phyloP scores from a whole-genome alignment of 2,329 filamentous ascomycete genomes.

The Tothia fuscella region DNA sequence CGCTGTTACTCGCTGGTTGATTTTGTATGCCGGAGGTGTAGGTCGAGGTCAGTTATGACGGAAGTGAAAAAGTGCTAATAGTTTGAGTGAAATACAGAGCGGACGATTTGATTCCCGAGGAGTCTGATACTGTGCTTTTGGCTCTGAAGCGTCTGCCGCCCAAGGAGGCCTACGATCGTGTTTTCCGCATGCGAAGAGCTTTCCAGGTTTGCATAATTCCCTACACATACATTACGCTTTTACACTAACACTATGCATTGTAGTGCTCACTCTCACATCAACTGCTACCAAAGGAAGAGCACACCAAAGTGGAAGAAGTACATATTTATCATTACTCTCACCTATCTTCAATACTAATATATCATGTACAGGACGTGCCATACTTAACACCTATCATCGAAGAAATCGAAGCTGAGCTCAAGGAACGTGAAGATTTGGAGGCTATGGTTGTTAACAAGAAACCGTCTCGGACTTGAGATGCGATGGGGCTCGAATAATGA shows the following conservation, averaged over 20 bases:
- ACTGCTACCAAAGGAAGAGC: slow-evolving; percentile 51
- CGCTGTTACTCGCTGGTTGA: too few species aligned
- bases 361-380: slow-evolving; percentile 42
- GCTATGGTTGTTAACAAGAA: slow-evolving; percentile 43
- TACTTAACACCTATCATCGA: slow-evolving; percentile 58
- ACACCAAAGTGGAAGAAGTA: slow-evolving; percentile 58
- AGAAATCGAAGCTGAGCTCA: slow-evolving; percentile 54
- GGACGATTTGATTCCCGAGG: slow-evolving; percentile 92
- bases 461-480: not conserved
- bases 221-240: slow-evolving; percentile 8
- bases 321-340: slow-evolving; percentile 11
- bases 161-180: slow-evolving; percentile 89
- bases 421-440: slow-evolving; percentile 58
- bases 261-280: slow-evolving; percentile 56
- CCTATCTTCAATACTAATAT: slow-evolving; percentile 14
- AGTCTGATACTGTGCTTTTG: slow-evolving; percentile 73
- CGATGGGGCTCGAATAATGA: slow-evolving; percentile 2
- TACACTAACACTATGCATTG: slow-evolving; percentile 14
- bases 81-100: slow-evolving; percentile 49
- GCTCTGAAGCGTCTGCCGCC: slow-evolving; percentile 83
- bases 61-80: slow-evolving; percentile 13
- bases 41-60: not conserved
- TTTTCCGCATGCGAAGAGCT: slow-evolving; percentile 92
- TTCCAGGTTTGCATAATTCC: slow-evolving; percentile 53
- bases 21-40: not conserved